phyloP scores from a whole-genome alignment of 140 eudicot genomes.

The Cichorium intybus region DNA sequence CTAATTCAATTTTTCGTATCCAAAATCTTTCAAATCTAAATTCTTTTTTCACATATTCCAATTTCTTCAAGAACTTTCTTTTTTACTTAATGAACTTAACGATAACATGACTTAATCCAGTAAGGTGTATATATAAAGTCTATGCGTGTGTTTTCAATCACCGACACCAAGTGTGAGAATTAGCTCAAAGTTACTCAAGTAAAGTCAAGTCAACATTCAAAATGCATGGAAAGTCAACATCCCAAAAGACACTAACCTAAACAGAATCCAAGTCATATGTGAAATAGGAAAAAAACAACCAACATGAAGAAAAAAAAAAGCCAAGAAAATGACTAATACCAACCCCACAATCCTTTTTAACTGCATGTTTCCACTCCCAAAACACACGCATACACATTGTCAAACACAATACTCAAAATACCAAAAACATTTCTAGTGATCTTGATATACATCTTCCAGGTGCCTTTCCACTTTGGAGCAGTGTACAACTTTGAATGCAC shows the following conservation, averaged over 20 bases:
- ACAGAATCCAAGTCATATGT: constrained; percentile 13
- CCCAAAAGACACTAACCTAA: constrained; percentile 7
- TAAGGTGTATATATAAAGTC: no score
- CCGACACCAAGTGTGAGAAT: not conserved
- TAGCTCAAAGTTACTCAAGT: not conserved
- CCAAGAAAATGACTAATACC: constrained; percentile 32
- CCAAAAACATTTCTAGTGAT: not conserved
- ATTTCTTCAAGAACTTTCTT: not conserved
- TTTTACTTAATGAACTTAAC: not conserved
- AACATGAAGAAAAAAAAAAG: constrained; percentile 12
- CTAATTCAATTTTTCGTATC: no score
- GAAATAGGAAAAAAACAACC: constrained; percentile 7
- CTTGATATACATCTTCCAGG: not conserved
- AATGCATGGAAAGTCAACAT: constrained; percentile 23
- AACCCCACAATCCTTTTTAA: constrained; percentile 25
- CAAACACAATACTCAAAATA: constrained; percentile 11
- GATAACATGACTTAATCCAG: not conserved
- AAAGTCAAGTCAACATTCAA: constrained; percentile 22
- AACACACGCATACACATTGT: constrained; percentile 12
- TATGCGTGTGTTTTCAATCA: not conserved
- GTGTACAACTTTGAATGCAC: not conserved
- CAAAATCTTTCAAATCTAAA: not conserved
- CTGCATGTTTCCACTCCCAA: constrained; percentile 28
- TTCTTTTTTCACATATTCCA: not conserved
- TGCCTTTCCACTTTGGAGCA: not conserved